A percentile compares a stretch with the other conserved stretches of the same genome.
phyloP scores from a whole-genome alignment of 2,329 filamentous ascomycete genomes.

The Paradendryphiella salina region DNA sequence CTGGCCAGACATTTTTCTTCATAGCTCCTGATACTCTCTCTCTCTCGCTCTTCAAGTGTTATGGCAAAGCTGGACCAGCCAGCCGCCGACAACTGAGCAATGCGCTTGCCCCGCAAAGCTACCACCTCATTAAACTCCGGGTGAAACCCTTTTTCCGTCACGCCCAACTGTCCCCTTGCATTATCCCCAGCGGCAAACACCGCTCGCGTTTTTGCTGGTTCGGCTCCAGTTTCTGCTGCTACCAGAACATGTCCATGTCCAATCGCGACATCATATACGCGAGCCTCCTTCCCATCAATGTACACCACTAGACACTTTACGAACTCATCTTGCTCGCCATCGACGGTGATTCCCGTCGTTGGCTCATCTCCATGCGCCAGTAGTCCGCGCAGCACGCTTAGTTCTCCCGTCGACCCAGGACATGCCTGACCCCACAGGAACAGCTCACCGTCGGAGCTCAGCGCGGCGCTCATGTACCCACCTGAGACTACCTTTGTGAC shows the following conservation, averaged over 20 bases:
- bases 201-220: constrained; percentile 2
- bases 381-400: constrained; percentile 21
- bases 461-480: constrained; percentile 39
- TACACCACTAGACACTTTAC: constrained; percentile 29
- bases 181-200: constrained; percentile 37
- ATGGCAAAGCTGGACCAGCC: constrained; percentile 37
- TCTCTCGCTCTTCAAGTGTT: not conserved
- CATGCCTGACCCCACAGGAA: constrained; percentile 41
- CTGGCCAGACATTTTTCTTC: not conserved
- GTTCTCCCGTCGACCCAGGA: constrained; percentile 24
- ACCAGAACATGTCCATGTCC: constrained; percentile 38
- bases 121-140: constrained; percentile 27
- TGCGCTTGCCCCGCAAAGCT: constrained; percentile 22
- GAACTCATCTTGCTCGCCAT: constrained; percentile 33
- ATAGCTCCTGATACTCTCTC: not conserved
- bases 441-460: constrained; percentile 38
- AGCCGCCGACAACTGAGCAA: constrained; percentile 25
- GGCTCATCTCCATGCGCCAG: not conserved
- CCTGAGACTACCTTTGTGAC: constrained; percentile 34
- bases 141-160: constrained; percentile 18
- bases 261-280: constrained; percentile 31
- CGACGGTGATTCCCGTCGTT: constrained; percentile 2
- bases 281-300: constrained; percentile 25
- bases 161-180: constrained; percentile 31
- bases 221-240: constrained; percentile 21